Percentiles rank a stretch among this genome's conserved stretches.
Conservation (phyloP, 345 rosid species). For the Populus nigra region DNA sequence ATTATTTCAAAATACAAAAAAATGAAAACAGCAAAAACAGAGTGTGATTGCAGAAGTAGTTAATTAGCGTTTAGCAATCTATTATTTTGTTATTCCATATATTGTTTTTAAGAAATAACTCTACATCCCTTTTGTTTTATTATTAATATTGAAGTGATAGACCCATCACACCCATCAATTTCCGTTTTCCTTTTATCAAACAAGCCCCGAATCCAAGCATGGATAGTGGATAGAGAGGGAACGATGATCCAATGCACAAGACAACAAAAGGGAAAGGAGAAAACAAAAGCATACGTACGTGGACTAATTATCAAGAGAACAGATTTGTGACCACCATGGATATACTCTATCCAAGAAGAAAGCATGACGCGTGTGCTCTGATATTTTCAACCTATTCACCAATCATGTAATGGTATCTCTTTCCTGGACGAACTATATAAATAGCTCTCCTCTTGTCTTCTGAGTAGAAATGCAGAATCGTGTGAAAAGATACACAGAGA, state of each 20-base stretch:
- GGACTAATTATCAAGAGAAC: background rate
- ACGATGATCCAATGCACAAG: background rate
- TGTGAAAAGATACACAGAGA: background rate
- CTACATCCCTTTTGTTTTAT: too few relatives aligned
- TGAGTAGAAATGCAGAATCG: background rate
- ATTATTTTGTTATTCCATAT: too few relatives aligned
- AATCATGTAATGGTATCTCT: background rate
- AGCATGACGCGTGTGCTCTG: constrained; percentile 2
- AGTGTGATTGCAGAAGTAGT: too few relatives aligned
- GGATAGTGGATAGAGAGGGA: background rate
- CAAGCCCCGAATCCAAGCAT: background rate
- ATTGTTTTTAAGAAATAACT: too few relatives aligned
- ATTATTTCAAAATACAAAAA: too few relatives aligned
- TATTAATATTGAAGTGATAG: background rate
- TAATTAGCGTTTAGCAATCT: too few relatives aligned
- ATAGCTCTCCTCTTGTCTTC: background rate
- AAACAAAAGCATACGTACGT: background rate
- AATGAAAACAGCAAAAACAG: too few relatives aligned
- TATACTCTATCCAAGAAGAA: too few relatives aligned
- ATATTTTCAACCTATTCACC: background rate
- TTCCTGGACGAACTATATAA: background rate
- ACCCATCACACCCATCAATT: background rate
- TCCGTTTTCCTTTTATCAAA: background rate
- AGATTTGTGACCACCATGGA: background rate
- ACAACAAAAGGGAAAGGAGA: too few relatives aligned